Base-by-base conservation (phyloP, 2,329 filamentous ascomycete species). In the Claviceps sp. region DNA sequence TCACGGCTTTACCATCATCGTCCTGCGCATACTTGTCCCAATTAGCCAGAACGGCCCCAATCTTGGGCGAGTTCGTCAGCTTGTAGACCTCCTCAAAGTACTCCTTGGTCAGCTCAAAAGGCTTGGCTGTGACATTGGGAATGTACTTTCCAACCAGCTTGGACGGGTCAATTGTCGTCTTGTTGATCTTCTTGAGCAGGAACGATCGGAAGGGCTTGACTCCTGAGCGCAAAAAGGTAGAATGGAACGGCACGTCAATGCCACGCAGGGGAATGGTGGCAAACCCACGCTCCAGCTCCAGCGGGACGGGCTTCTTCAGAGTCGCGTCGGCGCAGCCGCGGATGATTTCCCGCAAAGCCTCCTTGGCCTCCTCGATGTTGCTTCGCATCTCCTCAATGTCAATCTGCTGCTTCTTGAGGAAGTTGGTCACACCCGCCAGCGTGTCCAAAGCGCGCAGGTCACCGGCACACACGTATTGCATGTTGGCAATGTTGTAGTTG, bases 121-220 rank as follows among this genome's bases (percentile, higher is more conserved):
- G 93, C 71, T 84, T 84, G 53, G 93, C 93, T 52, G 93, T 98
- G 59, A 98, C 94, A 71, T 98, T 98, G 60, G 93, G 93, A 59
- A 98, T 97, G 73, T 98, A 98, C 73, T 98, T 98, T 63, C 93
- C 93, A 59, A 98, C 79, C 63, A 98, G 74, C 78, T 97, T 97
- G 67, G 87, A 86, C 5, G 93, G 93, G 68, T 98, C 93, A 68
- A 98, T 97, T 50, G 87, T 94, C 23, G 90, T 96, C 82, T 95
- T 95, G 79, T 97, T 89, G 74, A 98, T 97, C 81, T 98, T 98
- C 86, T 97, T 98, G 61, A 97, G 84, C 66, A 98, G 71, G 81
- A 98, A 98, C 45, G 85, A 91, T 59, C 93, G 82, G 88, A 98
- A 98, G 46, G 94, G 93, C 78, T 98, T 98, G 69, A 98, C 93